Evolutionary conservation across 108 stramenopile species (phyloP), one percentile per base, ranked within the genome.

Genomic region (Cyclostephanos invisitatus): DNA sequence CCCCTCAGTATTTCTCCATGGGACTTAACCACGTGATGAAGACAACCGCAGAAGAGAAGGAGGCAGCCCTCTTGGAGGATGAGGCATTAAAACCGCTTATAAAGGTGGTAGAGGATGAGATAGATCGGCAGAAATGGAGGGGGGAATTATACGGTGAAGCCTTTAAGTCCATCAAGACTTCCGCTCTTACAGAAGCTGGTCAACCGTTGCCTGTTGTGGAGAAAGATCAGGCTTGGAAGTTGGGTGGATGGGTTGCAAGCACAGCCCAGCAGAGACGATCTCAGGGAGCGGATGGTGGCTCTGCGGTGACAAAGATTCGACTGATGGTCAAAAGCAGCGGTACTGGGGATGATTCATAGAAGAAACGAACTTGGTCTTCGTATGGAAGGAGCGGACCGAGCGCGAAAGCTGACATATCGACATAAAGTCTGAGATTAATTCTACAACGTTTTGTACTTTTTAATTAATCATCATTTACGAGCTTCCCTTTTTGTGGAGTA

Each of bases 211-310:
- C 91, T 48, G 67, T 91, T 12, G 83, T 95, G 17, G 36, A 85
- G 59, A 82, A 85, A 56, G 89, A 95, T 62, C 69, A 61, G 4
- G 90, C 90, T 1, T 95, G 91, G 77, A 89, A 84, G 60, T 74
- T 87, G 36, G 94, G 94, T 21, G 94, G 91, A 18, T 95, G 94
- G 94, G 89, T 91, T 25, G 86, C 91, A 9, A 89, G 88, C 53
- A 82, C 91, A 44, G 87, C 91, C 0, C 88, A 90, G 42, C 94
- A 95, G 64, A 67, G 94, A 24, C 80, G 94, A 58, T 78, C 64
- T 15, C 65, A 86, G 51, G 86, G 79, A 47, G 59, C 86, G 7
- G 94, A 95, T 77, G 91, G 94, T 24, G 94, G 93, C 40, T 83
- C 75, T 18, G 88, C 86, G 42, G 89, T 94, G 10, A 91, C 89